These are phyloP conservation scores for Beta vulgaris DNA, from an alignment of 148 eudicot species.

Conservation along the genomic window DNA sequence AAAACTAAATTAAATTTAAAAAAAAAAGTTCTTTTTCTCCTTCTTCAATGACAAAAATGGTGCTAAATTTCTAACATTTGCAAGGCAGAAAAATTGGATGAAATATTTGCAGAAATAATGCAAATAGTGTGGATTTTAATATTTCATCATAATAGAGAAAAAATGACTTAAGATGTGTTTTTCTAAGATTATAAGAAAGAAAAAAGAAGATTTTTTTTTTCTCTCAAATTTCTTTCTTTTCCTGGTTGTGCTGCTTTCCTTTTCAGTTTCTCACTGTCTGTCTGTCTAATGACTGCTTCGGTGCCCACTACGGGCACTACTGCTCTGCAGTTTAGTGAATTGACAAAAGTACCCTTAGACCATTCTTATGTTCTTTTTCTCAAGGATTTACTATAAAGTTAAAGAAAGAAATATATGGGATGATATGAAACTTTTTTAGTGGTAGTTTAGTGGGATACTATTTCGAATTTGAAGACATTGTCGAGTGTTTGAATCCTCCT, in stretches of 20 bases:
- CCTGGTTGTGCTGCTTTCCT: background rate
- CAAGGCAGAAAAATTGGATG: background rate
- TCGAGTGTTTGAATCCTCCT: too few relatives aligned
- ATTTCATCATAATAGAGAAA: background rate
- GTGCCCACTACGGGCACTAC: slow-evolving; percentile 18
- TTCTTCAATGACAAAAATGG: background rate
- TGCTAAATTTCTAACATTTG: slow-evolving; percentile 26
- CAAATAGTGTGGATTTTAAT: slow-evolving; percentile 3
- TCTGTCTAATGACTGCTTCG: slow-evolving; percentile 22
- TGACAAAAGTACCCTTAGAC: slow-evolving; percentile 16
- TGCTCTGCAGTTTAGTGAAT: background rate
- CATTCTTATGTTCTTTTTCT: background rate
- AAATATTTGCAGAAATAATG: slow-evolving; percentile 14
- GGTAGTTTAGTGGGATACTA: too few relatives aligned
- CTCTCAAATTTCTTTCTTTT: background rate
- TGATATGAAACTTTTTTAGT: too few relatives aligned
- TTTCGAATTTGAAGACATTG: too few relatives aligned
- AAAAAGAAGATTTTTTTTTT: too few relatives aligned
- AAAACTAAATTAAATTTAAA: background rate
- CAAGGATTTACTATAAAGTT: too few relatives aligned
- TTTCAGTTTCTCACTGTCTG: slow-evolving; percentile 10
- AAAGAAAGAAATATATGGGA: too few relatives aligned
- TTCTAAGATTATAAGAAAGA: background rate
- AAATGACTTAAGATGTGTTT: background rate
- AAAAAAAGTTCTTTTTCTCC: background rate